Conservation (phyloP, 2,329 filamentous ascomycete species). For the Ceratocystis harringtonii region DNA sequence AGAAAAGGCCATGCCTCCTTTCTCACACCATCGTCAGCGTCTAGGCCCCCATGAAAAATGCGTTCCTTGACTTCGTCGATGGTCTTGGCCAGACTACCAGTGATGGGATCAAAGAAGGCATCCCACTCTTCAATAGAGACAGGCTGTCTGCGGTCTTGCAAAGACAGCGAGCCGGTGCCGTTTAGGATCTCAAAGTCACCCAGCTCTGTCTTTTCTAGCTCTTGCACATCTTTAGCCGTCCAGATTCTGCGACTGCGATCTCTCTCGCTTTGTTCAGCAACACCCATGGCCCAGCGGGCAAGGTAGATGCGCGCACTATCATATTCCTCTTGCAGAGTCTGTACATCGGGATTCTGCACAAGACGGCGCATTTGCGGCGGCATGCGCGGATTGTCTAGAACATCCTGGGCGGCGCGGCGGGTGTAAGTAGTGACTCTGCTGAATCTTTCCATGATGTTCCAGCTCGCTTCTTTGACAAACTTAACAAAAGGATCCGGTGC, state of each 20-base stretch:
- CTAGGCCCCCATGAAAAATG: conserved; percentile 88
- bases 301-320: conserved; percentile 91
- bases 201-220: conserved; percentile 86
- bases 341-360: conserved; percentile 82
- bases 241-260: conserved; percentile 78
- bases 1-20: conserved; percentile 97
- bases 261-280: conserved; percentile 87
- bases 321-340: conserved; percentile 91
- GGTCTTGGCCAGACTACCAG: conserved; percentile 63
- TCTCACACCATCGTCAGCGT: conserved; percentile 75
- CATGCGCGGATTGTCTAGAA: conserved; percentile 79
- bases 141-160: conserved; percentile 61
- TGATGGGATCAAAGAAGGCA: conserved; percentile 65
- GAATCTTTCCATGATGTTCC: conserved; percentile 93
- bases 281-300: conserved; percentile 95
- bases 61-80: conserved; percentile 89
- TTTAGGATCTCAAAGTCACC: conserved; percentile 93
- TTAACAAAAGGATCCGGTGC: conserved; percentile 89
- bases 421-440: conserved; percentile 97
- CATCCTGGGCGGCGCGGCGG: conserved; percentile 74
- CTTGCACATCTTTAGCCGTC: conserved; percentile 82
- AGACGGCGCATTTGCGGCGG: conserved; percentile 77
- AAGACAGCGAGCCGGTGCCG: conserved; percentile 54
- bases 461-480: conserved; percentile 83
- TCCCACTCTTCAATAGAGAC: conserved; percentile 80